phyloP scores from a whole-genome alignment of 2,329 filamentous ascomycete genomes.

The Aspergillus bombycis region DNA sequence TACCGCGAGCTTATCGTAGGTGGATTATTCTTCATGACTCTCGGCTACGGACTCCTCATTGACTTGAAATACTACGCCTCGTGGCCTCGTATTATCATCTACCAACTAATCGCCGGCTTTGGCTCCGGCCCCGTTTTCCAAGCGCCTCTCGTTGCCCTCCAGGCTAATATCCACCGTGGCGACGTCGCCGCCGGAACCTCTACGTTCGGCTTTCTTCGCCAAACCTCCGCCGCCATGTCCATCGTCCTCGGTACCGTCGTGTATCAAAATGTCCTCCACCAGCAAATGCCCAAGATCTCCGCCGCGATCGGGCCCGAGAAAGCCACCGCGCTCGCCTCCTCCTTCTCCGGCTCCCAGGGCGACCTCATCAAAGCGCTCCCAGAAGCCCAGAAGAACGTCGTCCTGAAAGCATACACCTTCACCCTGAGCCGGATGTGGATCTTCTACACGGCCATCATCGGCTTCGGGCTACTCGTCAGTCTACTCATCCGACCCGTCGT shows the following conservation, averaged over 20 bases:
- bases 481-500: constrained; percentile 42
- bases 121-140: constrained; percentile 68
- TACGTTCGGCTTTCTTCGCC: constrained; percentile 63
- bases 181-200: constrained; percentile 67
- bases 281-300: constrained; percentile 33
- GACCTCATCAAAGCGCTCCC: constrained; percentile 38
- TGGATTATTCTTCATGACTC: constrained; percentile 61
- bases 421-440: constrained; percentile 56
- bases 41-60: constrained; percentile 70
- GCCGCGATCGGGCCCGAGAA: constrained; percentile 34
- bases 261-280: constrained; percentile 42
- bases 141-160: constrained; percentile 64
- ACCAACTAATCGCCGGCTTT: constrained; percentile 62
- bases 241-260: constrained; percentile 62
- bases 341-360: constrained; percentile 41
- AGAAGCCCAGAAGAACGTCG: constrained; percentile 36
- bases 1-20: constrained; percentile 65
- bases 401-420: constrained; percentile 46
- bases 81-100: constrained; percentile 54
- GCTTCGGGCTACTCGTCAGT: constrained; percentile 43
- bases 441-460: constrained; percentile 47
- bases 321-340: constrained; percentile 30
- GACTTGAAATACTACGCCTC: constrained; percentile 57
- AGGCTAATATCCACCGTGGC: constrained; percentile 61
- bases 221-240: constrained; percentile 60